Conservation (phyloP, 257 asterid genomes). For the Euphrasia confusa region DNA sequence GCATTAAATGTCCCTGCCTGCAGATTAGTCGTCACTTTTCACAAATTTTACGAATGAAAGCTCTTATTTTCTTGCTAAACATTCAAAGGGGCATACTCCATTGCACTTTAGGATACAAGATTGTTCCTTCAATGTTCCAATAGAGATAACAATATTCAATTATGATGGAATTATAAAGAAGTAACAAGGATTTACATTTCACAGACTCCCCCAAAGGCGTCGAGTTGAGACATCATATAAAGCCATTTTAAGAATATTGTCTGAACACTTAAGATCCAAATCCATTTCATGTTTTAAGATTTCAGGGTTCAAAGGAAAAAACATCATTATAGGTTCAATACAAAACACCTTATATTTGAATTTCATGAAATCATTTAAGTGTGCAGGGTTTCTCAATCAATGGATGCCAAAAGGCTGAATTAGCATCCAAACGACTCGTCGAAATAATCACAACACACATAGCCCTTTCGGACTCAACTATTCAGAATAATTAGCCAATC, state of each 20-base stretch:
- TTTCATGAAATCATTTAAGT: background rate
- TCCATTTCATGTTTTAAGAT: background rate
- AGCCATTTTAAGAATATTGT: too few relatives aligned
- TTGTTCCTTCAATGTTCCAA: too few relatives aligned
- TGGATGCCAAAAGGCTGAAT: background rate
- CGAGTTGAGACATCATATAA: too few relatives aligned
- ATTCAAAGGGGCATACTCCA: too few relatives aligned
- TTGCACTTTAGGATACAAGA: too few relatives aligned
- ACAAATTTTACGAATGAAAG: background rate
- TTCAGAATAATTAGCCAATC: constrained; percentile 9
- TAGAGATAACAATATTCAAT: too few relatives aligned
- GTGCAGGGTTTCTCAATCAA: background rate
- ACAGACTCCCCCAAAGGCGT: too few relatives aligned
- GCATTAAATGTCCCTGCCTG: background rate
- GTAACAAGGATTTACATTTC: too few relatives aligned
- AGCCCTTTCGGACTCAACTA: constrained; percentile 6
- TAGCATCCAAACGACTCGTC: constrained; percentile 3
- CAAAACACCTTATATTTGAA: background rate
- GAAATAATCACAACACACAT: constrained; percentile 2
- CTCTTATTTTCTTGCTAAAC: background rate
- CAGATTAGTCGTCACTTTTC: background rate
- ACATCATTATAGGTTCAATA: constrained; percentile 11
- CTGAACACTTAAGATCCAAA: background rate
- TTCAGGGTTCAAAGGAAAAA: background rate
- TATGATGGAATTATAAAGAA: too few relatives aligned